Evolutionary conservation across 306 rosid genomes (phyloP), one percentile per base, ranked within the genome.

Genomic region (Vigna unguiculata): DNA sequence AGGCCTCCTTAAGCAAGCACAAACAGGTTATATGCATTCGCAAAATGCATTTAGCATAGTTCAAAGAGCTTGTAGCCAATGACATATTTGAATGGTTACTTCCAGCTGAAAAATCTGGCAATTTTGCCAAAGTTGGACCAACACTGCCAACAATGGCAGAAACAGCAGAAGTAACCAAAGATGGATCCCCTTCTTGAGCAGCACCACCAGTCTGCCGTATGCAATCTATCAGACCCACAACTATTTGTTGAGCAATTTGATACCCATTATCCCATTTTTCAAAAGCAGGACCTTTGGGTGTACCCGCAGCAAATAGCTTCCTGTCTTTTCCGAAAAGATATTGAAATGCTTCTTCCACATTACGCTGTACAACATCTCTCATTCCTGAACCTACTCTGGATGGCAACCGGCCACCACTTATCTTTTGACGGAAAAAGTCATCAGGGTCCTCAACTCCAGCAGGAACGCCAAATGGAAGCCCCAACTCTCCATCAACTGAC

Each of bases 161-260:
- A 84, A 95, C 89, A 17, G 97, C 97, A 87, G 92, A 95, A 76
- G 92, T 83, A 28, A 95, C 97, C 89, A 95, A 86, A 73, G 97
- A 88, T 20, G 99, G 97, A 61, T 95, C 99, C 41, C 99, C 99
- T 85, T 95, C 99, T 83, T 95, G 99, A 79, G 99, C 99, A 80
- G 99, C 99, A 82, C 97, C 99, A 43, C 97, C 97, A 40, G 99
- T 95, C 79, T 95, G 97, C 89, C 91, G 85, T 70, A 95, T 88
- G 83, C 97, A 88, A 28, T 95, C 97, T 80, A 92, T 95, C 72
- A 95, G 63, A 45, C 92, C 92, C 68, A 78, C 67, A 48, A 88
- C 91, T 78, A 90, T 86, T 66, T 85, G 87, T 76, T 88, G 97
- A 78, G 97, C 91, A 71, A 89, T 84, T 81, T 89, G 97, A 86